Percentiles rank a stretch among this genome's conserved stretches.
Conservation (phyloP, 345 rosid genomes). For the Conringia planisiliqua region DNA sequence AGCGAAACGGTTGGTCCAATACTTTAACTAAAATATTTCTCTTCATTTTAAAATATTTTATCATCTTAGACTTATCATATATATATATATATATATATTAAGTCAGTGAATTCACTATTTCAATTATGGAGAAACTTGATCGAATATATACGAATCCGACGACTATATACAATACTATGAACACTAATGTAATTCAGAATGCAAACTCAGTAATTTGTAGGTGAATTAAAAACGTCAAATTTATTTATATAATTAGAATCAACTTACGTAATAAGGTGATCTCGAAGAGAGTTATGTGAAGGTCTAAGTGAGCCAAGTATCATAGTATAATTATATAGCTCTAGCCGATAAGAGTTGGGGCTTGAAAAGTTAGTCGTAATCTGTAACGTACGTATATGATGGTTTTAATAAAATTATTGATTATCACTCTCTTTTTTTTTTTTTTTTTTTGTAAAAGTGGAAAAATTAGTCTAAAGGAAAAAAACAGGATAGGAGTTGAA, state of each 20-base stretch:
- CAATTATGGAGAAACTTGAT: neutral
- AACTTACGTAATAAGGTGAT: neutral
- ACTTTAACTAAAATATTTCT: neutral
- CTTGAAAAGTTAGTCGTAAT: neutral
- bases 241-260: too few relatives aligned
- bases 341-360: neutral
- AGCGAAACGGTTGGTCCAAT: conserved; percentile 21
- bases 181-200: neutral
- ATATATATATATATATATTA: neutral
- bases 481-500: conserved; percentile 2
- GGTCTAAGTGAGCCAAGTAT: neutral
- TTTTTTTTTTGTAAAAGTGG: neutral
- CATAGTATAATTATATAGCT: neutral
- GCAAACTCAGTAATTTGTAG: too few relatives aligned
- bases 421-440: neutral
- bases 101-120: neutral
- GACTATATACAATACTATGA: neutral
- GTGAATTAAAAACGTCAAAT: neutral
- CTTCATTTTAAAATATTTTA: neutral
- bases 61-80: neutral
- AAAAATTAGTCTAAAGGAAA: neutral
- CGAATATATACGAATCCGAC: neutral
- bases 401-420: too few relatives aligned
- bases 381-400: too few relatives aligned
- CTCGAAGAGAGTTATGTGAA: too few relatives aligned